Evolutionary conservation across 257 asterid species (phyloP), one percentile per base, ranked within the genome.

Genomic region (Solanum chmielewskii): DNA sequence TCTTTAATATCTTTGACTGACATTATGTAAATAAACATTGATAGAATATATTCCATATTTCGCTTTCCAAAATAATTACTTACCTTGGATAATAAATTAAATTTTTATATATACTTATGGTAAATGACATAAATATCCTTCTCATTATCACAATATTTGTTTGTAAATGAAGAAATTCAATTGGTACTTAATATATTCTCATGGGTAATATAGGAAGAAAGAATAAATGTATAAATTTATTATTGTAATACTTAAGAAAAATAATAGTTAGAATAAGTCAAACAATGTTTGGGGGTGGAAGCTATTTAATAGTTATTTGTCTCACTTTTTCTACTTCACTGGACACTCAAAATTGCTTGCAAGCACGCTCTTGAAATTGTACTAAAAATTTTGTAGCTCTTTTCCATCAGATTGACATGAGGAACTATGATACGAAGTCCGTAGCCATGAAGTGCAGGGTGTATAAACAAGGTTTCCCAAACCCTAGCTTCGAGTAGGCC

Each of bases 371-470:
- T 21, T 59, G 64, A 20, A 77, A 83, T 82, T 56, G 49, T 33
- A 37, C 88, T 76, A 52, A 52, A 16, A 13, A 29, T 25, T 81
- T 44, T 52, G 23, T 59, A 44, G 35, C 88, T 87, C 33, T 25
- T 25, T 88, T 88, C 11, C 83, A 86, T 71, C 92, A 97, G 98
- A 96, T 93, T 84, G 94, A 95, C 87, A 95, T 97, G 98, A 89
- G 92, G 80, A 91, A 93, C 33, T 95, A 95, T 90, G 94, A 92
- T 90, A 95, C 94, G 99, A 98, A 92, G 90, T 23, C 35, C 42
- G 94, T 93, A 87, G 47, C 89, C 39, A 85, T 97, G 96, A 93
- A 85, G 89, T 91, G 86, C 31, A 92, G 86, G 89, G 86, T 89
- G 6, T 16, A 52, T 52, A 52, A 97, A 97, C 91, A 95, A 91